phyloP scores from a whole-genome alignment of 345 rosid genomes.

The Linum usitatissimum region DNA sequence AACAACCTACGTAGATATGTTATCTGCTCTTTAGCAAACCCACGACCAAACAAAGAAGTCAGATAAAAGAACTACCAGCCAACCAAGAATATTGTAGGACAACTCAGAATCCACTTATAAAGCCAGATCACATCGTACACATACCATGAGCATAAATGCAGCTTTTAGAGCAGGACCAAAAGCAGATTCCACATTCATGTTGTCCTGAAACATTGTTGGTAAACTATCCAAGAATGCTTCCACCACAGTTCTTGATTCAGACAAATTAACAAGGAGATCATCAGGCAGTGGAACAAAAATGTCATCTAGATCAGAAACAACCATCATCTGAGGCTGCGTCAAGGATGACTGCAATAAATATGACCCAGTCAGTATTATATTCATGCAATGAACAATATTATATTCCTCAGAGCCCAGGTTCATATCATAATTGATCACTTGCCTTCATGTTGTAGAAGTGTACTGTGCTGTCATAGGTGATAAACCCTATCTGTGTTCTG shows the following conservation, averaged over 20 bases:
- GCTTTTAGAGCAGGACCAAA: constrained; percentile 98
- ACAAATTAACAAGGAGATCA: constrained; percentile 96
- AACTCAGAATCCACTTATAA: neutral
- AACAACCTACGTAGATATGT: neutral
- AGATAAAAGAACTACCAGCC: neutral
- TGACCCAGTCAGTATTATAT: constrained; percentile 1
- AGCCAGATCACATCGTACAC: constrained; percentile 15
- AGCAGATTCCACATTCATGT: constrained; percentile 84
- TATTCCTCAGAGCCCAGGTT: constrained; percentile 8
- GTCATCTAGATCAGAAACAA: constrained; percentile 93
- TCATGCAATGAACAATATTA: constrained; percentile 4
- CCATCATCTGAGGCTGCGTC: constrained; percentile 99
- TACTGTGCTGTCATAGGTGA: constrained; percentile 92
- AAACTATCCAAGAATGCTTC: constrained; percentile 85
- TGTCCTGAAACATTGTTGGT: constrained; percentile 91
- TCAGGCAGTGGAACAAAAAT: constrained; percentile 85
- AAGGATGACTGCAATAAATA: constrained; percentile 69
- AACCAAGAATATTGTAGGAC: neutral
- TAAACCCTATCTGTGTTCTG: constrained; percentile 96
- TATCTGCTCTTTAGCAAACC: neutral
- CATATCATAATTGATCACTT: constrained; percentile 20
- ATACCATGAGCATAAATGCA: constrained; percentile 91
- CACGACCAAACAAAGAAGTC: neutral
- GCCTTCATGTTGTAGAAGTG: constrained; percentile 98
- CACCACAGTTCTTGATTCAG: constrained; percentile 89